A percentile compares a stretch with the other conserved stretches of the same genome.
Conservation (phyloP, 1,139 yeast genomes). For the Debaryomyces sp. region DNA sequence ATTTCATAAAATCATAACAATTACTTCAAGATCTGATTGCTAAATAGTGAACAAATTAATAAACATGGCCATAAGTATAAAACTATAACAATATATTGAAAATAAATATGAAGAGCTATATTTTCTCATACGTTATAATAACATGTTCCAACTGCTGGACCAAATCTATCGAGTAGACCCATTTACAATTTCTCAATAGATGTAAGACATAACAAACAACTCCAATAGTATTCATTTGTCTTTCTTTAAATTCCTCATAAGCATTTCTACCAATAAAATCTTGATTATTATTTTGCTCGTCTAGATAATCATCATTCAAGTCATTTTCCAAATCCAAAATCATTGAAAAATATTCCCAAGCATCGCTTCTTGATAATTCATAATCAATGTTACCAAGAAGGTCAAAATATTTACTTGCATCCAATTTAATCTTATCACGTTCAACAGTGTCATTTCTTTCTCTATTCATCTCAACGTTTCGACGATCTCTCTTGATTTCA, state of each 20-base stretch:
- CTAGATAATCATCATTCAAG: not conserved
- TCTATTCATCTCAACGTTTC: not conserved
- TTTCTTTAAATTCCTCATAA: conserved; percentile 8
- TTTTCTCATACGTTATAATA: conserved; percentile 8
- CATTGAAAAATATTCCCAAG: conserved; percentile 9
- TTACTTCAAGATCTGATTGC: not conserved
- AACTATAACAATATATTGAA: not conserved
- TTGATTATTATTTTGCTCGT: conserved; percentile 4
- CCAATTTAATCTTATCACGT: conserved; percentile 5
- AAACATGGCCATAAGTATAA: not conserved
- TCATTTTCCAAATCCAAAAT: conserved; percentile 7
- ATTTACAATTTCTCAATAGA: conserved; percentile 12
- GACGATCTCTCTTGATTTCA: conserved; percentile 10
- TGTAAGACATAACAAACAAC: conserved; percentile 11
- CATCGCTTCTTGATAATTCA: conserved; percentile 8
- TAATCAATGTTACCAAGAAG: conserved; percentile 9
- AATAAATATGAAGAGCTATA: not conserved
- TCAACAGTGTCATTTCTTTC: not conserved
- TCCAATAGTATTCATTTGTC: conserved; percentile 11
- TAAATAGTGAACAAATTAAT: not conserved
- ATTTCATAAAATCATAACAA: too few species aligned
- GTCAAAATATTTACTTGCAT: conserved; percentile 11
- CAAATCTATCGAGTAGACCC: conserved; percentile 11
- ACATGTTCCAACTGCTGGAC: conserved; percentile 11
- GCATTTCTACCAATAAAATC: not conserved